Percentiles rank a stretch among this genome's conserved stretches.
phyloP scores from a whole-genome alignment of 345 rosid species.

The Citrus trifoliata region DNA sequence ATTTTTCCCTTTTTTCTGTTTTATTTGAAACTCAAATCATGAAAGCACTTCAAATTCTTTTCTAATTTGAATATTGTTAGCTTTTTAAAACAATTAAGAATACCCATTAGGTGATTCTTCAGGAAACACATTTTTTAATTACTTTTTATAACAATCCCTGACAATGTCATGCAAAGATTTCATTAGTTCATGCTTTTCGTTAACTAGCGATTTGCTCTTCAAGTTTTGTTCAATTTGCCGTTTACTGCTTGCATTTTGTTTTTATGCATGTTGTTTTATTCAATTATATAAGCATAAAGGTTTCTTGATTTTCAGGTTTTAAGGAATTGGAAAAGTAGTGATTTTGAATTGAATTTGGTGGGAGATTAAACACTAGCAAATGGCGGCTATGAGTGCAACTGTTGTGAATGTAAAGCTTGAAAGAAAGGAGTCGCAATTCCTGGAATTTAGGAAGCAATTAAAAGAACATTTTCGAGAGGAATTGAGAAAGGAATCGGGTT shows the following conservation, averaged over 20 bases:
- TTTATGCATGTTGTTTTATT: too few relatives aligned
- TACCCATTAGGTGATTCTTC: too few relatives aligned
- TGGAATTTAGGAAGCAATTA: neutral
- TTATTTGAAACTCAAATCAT: too few relatives aligned
- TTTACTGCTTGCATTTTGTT: neutral
- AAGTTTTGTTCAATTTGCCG: neutral
- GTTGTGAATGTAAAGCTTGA: neutral
- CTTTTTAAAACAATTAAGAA: too few relatives aligned
- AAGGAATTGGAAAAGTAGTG: neutral
- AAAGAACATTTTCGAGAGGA: neutral
- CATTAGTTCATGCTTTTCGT: too few relatives aligned
- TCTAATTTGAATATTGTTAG: too few relatives aligned
- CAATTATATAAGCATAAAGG: too few relatives aligned
- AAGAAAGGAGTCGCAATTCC: neutral
- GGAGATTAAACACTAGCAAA: neutral
- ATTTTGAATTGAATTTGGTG: neutral
- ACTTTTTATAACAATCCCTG: too few relatives aligned
- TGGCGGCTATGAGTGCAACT: neutral
- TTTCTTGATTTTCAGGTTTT: neutral
- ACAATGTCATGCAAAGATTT: too few relatives aligned
- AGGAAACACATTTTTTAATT: rapidly evolving
- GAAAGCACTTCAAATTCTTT: too few relatives aligned
- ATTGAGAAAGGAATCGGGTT: neutral
- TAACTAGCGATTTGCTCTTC: neutral
- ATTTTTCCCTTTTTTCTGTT: too few relatives aligned